phyloP scores from a whole-genome alignment of 2,329 filamentous ascomycete genomes.

The Colletotrichum sp. region DNA sequence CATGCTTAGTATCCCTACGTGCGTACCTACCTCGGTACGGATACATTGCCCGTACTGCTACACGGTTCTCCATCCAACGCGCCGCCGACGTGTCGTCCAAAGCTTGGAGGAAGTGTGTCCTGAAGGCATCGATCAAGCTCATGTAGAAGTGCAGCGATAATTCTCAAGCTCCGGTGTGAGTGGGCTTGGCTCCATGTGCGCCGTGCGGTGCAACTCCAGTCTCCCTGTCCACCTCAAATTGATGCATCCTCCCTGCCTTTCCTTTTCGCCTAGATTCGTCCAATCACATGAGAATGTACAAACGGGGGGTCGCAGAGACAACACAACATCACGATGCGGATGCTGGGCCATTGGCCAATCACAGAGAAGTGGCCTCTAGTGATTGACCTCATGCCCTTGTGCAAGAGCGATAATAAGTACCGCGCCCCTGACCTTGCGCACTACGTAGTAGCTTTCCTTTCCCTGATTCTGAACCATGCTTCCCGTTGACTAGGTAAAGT shows the following conservation, averaged over 20 bases:
- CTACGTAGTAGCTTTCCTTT: background rate
- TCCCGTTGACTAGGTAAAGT: background rate
- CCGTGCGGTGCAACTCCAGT: background rate
- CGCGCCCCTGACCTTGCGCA: background rate
- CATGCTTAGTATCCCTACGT: background rate
- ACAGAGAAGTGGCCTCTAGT: background rate
- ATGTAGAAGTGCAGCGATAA: background rate
- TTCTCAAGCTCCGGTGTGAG: background rate
- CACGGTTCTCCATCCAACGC: background rate
- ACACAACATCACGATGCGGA: background rate
- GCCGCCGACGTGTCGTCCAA: background rate
- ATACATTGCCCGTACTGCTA: background rate
- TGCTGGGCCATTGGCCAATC: background rate
- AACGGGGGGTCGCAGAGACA: background rate
- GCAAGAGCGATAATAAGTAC: background rate
- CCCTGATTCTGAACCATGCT: background rate
- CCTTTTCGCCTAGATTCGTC: background rate
- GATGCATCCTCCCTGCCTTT: background rate
- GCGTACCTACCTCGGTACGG: too few species aligned
- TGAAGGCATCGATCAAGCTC: background rate
- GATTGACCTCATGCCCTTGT: conserved; percentile 7
- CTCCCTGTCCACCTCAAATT: background rate
- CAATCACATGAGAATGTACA: background rate
- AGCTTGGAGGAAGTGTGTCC: background rate
- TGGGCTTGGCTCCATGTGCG: background rate